Conservation (phyloP, 106 monocot species). For the Chionographis japonica region DNA sequence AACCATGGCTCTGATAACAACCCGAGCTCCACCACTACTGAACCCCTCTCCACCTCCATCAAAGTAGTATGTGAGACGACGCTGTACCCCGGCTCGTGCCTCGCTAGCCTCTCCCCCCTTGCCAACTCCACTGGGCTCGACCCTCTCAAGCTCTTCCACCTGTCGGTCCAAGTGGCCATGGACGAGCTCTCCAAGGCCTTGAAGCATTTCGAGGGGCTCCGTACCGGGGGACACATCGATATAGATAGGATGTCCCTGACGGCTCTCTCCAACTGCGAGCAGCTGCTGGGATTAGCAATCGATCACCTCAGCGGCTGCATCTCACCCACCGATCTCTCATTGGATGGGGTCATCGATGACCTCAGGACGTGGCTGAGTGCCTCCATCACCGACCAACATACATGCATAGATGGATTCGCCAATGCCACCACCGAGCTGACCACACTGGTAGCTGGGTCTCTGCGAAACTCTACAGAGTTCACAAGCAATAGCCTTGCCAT, state of each 20-base stretch:
- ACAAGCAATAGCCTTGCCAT: slow-evolving; percentile 43
- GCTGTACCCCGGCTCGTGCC: slow-evolving; percentile 8
- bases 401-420: slow-evolving; percentile 31
- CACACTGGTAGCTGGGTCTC: background rate
- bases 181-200: slow-evolving; percentile 3
- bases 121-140: background rate
- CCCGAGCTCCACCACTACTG: background rate
- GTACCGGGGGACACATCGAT: background rate
- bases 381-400: slow-evolving; percentile 33
- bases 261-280: background rate
- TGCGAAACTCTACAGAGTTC: slow-evolving; percentile 21
- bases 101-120: background rate
- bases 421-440: background rate
- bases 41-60: slow-evolving; percentile 4
- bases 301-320: slow-evolving; percentile 13
- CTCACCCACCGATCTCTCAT: background rate
- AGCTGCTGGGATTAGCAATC: slow-evolving; percentile 4
- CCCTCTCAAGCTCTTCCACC: slow-evolving; percentile 6
- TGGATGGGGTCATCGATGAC: slow-evolving; percentile 4
- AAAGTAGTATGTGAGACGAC: slow-evolving; percentile 4
- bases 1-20: background rate
- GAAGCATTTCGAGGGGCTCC: background rate
- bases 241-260: background rate
- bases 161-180: slow-evolving; percentile 2
- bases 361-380: slow-evolving; percentile 33